Evolutionary conservation across 129 eudicot species (phyloP).

Genomic region (Centrapalus pauciflorus): DNA sequence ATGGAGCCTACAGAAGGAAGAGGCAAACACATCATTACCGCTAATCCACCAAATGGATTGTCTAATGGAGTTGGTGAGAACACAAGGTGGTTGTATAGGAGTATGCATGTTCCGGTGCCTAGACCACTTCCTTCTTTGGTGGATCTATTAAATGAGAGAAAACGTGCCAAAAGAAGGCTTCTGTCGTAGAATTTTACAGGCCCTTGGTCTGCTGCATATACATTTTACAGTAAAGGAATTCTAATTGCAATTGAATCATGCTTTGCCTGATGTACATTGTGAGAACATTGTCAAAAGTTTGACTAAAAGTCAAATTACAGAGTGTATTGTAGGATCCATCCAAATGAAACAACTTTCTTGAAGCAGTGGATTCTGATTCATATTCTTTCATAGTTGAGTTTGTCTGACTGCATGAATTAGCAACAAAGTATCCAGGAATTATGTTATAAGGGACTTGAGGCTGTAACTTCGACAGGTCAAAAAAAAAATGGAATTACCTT

Average conservation of each 20-base stretch:
- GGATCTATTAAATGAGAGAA: constrained; percentile 46
- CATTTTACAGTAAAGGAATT: neutral
- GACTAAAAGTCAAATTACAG: constrained; percentile 27
- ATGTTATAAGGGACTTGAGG: neutral
- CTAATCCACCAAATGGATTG: constrained; percentile 21
- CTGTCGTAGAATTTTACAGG: neutral
- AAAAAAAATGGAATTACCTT: constrained; percentile 35
- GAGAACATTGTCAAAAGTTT: constrained; percentile 11
- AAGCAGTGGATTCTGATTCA: constrained; percentile 21
- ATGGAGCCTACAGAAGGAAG: neutral
- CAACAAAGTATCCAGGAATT: neutral
- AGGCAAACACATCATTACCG: neutral
- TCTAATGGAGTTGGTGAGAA: constrained; percentile 35
- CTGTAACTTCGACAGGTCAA: neutral
- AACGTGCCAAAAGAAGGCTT: constrained; percentile 32
- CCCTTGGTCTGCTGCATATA: neutral
- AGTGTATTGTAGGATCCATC: constrained; percentile 2
- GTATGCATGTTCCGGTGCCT: constrained; percentile 65
- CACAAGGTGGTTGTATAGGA: constrained; percentile 55
- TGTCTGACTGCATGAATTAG: constrained; percentile 80
- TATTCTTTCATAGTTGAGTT: constrained; percentile 69
- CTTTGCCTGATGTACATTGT: constrained; percentile 2
- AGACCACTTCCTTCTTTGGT: constrained; percentile 77
- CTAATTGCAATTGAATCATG: constrained; percentile 11
- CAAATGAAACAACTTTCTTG: constrained; percentile 18